A percentile compares a stretch with the other conserved stretches of the same genome.
phyloP scores from a whole-genome alignment of 1,139 yeast species.

The Yamadazyma dushanensis region DNA sequence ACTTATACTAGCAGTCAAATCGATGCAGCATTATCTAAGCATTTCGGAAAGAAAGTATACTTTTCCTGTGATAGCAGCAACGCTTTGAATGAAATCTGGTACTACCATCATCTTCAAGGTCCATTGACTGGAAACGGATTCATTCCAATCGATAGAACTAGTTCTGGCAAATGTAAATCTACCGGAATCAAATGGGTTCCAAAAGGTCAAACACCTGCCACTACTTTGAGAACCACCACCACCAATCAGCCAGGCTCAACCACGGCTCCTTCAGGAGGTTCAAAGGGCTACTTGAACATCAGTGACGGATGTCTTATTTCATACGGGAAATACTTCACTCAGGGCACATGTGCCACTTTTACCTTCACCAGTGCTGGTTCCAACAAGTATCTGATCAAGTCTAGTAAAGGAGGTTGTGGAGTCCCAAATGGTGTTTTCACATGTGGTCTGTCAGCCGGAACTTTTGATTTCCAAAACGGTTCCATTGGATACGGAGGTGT shows the following conservation, averaged over 20 bases:
- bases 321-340: conserved; percentile 78
- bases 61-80: conserved; percentile 62
- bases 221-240: conserved; percentile 10
- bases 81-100: conserved; percentile 85
- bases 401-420: conserved; percentile 76
- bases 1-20: conserved; percentile 68
- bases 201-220: conserved; percentile 44
- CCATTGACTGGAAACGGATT: conserved; percentile 67
- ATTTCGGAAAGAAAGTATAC: conserved; percentile 61
- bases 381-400: conserved; percentile 56
- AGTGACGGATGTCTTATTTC: conserved; percentile 77
- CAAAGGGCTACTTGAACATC: conserved; percentile 50
- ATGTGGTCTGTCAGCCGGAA: conserved; percentile 39
- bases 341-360: conserved; percentile 80
- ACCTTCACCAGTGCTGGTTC: conserved; percentile 55
- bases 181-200: conserved; percentile 74
- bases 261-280: conserved; percentile 20
- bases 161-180: conserved; percentile 59
- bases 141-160: conserved; percentile 61
- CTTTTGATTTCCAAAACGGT: conserved; percentile 46
- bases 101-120: conserved; percentile 77
- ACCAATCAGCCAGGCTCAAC: not conserved
- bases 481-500: conserved; percentile 63
- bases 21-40: conserved; percentile 57
- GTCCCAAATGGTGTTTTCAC: conserved; percentile 36